Evolutionary conservation across 2,329 filamentous ascomycete genomes (phyloP).

Genomic region (Fusarium compactum): DNA sequence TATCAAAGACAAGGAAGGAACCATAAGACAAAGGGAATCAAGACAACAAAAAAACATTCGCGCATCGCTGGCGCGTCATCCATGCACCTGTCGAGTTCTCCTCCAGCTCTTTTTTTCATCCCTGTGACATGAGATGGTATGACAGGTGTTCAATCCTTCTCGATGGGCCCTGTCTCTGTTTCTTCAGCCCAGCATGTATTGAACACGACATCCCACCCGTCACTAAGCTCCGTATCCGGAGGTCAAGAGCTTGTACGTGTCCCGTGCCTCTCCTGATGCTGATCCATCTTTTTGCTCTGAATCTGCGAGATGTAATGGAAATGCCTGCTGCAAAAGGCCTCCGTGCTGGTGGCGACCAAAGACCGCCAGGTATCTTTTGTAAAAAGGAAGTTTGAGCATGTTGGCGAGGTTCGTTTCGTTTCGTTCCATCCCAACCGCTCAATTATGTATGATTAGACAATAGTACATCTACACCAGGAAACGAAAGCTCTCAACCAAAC

Average conservation of each 20-base stretch:
- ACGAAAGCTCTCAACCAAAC: slow-evolving; percentile 64
- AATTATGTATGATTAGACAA: slow-evolving; percentile 65
- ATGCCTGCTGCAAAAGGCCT: slow-evolving; percentile 46
- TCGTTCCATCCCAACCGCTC: slow-evolving; percentile 43
- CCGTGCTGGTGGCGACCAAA: slow-evolving; percentile 31
- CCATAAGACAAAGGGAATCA: slow-evolving; percentile 50
- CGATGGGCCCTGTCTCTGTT: slow-evolving; percentile 11
- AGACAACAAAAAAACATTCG: slow-evolving; percentile 37
- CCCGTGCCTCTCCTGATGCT: slow-evolving; percentile 43
- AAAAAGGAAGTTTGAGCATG: slow-evolving; percentile 40
- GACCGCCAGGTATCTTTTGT: slow-evolving; percentile 41
- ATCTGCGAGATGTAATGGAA: slow-evolving; percentile 50
- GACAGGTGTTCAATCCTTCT: slow-evolving; percentile 10
- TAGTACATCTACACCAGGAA: slow-evolving; percentile 64
- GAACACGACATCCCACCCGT: slow-evolving; percentile 32
- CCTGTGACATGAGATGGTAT: slow-evolving; percentile 15
- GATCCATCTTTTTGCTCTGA: slow-evolving; percentile 50
- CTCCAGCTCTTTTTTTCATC: slow-evolving; percentile 24
- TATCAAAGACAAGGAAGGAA: slow-evolving; percentile 43
- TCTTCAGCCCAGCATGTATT: slow-evolving; percentile 30
- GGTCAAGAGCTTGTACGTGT: slow-evolving; percentile 42
- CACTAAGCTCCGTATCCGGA: slow-evolving; percentile 27
- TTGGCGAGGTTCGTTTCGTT: slow-evolving; percentile 41
- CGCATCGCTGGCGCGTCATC: slow-evolving; percentile 38
- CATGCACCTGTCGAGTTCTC: slow-evolving; percentile 30